Conservation (phyloP, 208 protist species). For the Crithidia expoeki region DNA sequence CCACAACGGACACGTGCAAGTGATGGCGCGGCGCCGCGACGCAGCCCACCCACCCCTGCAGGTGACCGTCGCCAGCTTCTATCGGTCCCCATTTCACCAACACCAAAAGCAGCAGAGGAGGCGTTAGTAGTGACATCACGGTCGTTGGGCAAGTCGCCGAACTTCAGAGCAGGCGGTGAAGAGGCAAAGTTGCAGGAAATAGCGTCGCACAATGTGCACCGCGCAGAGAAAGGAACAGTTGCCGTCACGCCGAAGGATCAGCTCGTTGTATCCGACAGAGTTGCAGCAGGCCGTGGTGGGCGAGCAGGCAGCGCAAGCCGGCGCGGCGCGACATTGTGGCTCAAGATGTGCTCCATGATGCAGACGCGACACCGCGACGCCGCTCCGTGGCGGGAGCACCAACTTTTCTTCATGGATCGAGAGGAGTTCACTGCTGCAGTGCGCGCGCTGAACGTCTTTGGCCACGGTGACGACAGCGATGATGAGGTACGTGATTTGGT, state of each 20-base stretch:
- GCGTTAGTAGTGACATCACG: conserved; percentile 23
- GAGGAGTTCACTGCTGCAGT: conserved; percentile 36
- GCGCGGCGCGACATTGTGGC: conserved; percentile 25
- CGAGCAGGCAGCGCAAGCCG: not conserved
- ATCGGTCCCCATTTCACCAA: conserved; percentile 37
- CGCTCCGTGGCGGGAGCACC: conserved; percentile 30
- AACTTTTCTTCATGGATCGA: conserved; percentile 58
- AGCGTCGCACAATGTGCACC: not conserved
- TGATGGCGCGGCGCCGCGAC: conserved; percentile 6
- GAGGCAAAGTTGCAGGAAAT: not conserved
- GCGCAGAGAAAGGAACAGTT: not conserved
- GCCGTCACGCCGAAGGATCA: conserved; percentile 23
- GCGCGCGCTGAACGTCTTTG: conserved; percentile 32
- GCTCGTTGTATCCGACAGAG: conserved; percentile 2
- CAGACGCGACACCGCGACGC: conserved; percentile 13
- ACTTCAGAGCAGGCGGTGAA: conserved; percentile 7
- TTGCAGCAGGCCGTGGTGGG: not conserved
- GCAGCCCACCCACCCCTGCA: conserved; percentile 26
- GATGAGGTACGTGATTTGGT: conserved; percentile 45
- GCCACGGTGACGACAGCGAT: conserved; percentile 22
- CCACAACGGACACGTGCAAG: not conserved
- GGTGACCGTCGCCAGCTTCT: conserved; percentile 17
- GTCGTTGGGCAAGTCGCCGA: conserved; percentile 21
- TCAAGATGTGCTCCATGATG: conserved; percentile 36
- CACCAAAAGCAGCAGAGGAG: conserved; percentile 19